Conservation (phyloP, 2,329 filamentous ascomycete species). For the Calonectria ilicicola region DNA sequence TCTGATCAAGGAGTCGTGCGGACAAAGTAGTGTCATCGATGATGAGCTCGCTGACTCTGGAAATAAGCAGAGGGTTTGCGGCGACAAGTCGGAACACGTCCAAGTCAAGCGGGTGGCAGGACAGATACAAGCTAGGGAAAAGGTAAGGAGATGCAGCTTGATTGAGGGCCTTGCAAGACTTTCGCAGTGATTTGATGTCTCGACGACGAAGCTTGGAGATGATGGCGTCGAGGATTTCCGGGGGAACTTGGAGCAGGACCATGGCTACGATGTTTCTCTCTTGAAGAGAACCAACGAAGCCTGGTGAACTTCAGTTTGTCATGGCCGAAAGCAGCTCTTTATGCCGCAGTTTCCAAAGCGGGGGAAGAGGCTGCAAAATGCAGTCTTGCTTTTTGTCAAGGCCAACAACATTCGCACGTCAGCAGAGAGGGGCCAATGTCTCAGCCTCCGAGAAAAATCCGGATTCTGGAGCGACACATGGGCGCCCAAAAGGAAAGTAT, state of each 20-base stretch:
- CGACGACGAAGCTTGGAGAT: neutral
- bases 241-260: neutral
- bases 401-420: too few relatives aligned
- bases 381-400: neutral
- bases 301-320: too few relatives aligned
- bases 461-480: too few relatives aligned
- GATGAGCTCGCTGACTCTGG: conserved; percentile 11
- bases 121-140: conserved; percentile 10
- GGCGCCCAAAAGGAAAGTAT: neutral
- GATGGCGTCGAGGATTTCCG: neutral
- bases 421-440: neutral
- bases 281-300: neutral
- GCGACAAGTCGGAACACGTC: conserved; percentile 6
- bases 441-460: neutral
- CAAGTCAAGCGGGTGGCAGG: conserved; percentile 24
- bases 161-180: neutral
- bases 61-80: neutral
- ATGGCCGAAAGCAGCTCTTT: neutral
- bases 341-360: neutral
- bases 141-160: neutral
- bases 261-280: neutral
- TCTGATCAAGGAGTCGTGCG: neutral
- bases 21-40: conserved; percentile 29
- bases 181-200: neutral
- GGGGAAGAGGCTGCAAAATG: neutral